Percentiles rank a stretch among this genome's conserved stretches.
Evolutionary conservation across 1,284 basidiomycete genomes (phyloP).

Genomic region (Testicularia cyperi): DNA sequence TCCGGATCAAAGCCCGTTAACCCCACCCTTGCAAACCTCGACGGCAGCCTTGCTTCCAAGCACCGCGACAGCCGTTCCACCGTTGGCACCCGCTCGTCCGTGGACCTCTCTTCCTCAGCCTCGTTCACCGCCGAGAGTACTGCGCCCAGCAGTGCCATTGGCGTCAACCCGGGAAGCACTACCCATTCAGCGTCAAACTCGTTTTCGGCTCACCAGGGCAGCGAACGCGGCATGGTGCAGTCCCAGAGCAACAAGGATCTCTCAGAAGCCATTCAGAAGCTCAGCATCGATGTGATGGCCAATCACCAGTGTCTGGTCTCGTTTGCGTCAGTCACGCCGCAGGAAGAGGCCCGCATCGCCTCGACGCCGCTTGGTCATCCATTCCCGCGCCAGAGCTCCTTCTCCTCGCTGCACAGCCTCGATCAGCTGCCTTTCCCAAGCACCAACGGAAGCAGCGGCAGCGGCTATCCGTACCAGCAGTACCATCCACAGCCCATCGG

Average conservation of each 20-base stretch:
- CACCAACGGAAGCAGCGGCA: slow-evolving; percentile 19
- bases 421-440: slow-evolving; percentile 33
- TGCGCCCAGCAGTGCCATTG: slow-evolving; percentile 42
- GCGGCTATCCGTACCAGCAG: slow-evolving; percentile 40
- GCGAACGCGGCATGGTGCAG: slow-evolving; percentile 25
- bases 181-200: slow-evolving; percentile 46
- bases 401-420: slow-evolving; percentile 31
- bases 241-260: slow-evolving; percentile 45
- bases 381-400: slow-evolving; percentile 36
- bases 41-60: slow-evolving; percentile 12
- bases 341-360: slow-evolving; percentile 24
- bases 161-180: slow-evolving; percentile 27
- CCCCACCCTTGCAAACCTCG: slow-evolving; percentile 9
- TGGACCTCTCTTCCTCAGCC: slow-evolving; percentile 43
- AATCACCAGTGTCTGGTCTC: slow-evolving; percentile 51
- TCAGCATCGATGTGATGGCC: slow-evolving; percentile 50
- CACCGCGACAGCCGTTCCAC: slow-evolving; percentile 51
- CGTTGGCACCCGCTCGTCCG: slow-evolving; percentile 45
- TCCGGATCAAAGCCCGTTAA: slow-evolving; percentile 10
- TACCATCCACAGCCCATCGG: slow-evolving; percentile 37
- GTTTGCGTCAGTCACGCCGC: slow-evolving; percentile 34
- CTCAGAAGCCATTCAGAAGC: slow-evolving; percentile 39
- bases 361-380: slow-evolving; percentile 24
- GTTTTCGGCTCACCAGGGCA: slow-evolving; percentile 19
- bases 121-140: slow-evolving; percentile 48